These are phyloP conservation scores for Aspergillus incahuasiensis DNA, from an alignment of 495 filamentous ascomycete species.

Conservation along the genomic window DNA sequence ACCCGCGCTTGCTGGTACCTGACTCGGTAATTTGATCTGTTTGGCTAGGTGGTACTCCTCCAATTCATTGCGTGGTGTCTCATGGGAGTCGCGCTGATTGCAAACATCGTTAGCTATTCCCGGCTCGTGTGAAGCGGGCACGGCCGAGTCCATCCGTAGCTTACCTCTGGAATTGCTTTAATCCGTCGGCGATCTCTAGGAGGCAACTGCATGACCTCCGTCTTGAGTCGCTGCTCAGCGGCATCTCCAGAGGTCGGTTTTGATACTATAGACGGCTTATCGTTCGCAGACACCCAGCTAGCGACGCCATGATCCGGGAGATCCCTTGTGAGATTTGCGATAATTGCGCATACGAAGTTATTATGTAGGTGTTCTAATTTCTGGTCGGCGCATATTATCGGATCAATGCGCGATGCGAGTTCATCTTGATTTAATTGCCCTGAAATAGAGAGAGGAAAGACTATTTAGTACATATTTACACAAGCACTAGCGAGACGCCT, in stretches of 20 bases:
- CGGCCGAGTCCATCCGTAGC: slow-evolving; percentile 1
- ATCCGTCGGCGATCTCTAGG: slow-evolving; percentile 79
- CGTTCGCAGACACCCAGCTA: slow-evolving; percentile 91
- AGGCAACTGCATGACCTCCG: slow-evolving; percentile 89
- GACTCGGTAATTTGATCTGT: slow-evolving; percentile 60
- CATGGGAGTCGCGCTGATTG: slow-evolving; percentile 59
- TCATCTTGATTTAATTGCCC: slow-evolving; percentile 84
- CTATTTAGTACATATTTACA: neutral
- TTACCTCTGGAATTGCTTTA: slow-evolving; percentile 67
- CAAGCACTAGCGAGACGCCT: neutral
- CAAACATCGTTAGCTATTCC: slow-evolving; percentile 13
- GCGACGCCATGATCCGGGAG: slow-evolving; percentile 88
- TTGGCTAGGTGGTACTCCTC: slow-evolving; percentile 66
- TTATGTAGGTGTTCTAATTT: slow-evolving; percentile 83
- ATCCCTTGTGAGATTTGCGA: slow-evolving; percentile 81
- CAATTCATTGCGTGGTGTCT: slow-evolving; percentile 58
- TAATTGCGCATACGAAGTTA: slow-evolving; percentile 78
- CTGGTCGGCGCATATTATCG: slow-evolving; percentile 64
- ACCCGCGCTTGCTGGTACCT: slow-evolving; percentile 76
- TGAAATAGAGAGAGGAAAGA: slow-evolving; percentile 26
- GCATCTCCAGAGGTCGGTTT: slow-evolving; percentile 83
- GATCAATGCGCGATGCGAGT: slow-evolving; percentile 69
- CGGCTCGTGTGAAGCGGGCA: slow-evolving; percentile 1
- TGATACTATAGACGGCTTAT: slow-evolving; percentile 78
- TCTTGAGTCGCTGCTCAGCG: slow-evolving; percentile 85